Base-by-base conservation (phyloP, 331 rosid species). In the Acacia concinna region DNA sequence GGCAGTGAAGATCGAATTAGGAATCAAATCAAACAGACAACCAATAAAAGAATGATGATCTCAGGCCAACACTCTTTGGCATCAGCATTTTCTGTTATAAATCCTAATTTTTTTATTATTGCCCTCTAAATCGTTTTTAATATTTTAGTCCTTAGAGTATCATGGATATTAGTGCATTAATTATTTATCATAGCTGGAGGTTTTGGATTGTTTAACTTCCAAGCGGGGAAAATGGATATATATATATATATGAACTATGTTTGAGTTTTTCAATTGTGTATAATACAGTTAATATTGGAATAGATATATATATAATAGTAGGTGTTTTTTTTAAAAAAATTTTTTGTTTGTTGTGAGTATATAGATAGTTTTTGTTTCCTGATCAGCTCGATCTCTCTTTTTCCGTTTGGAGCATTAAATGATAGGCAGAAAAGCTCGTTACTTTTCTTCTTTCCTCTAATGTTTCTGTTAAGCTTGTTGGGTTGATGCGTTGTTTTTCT, bases 401-500 rank as follows among this genome's bases (percentile, higher is more conserved):
- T 71, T 74, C 73, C 34, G 73, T 68, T 74, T 66, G 28, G 87
- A 65, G 88, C 90, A 87, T 66, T 86, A 57, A 84, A 84, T 87
- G 86, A 40, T 68, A 60, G 70, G 71, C 87, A 80, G 86, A 76
- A 86, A 89, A 86, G 85, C 78, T 86, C 73, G 84, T 81, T 83
- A 40, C 83, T 83, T 85, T 68, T 56, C 68, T 66, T 44, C 78
- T 71, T 81, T 84, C 79, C 74, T 83, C 81, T 79, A 85, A 71
- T 85, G 84, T 81, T 87, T 87, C 91, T 80, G 85, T 83, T 88
- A 84, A 79, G 84, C 47, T 81, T 88, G 89, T 82, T 84, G 86
- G 88, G 87, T 68, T 72, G 86, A 83, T 59, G 32, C 86, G 82
- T 75, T 80, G 82, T 73, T 86, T 78, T 49, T 73, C 81, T 38